phyloP scores from a whole-genome alignment of 2,329 filamentous ascomycete genomes.

The Penicillium verrucosum region DNA sequence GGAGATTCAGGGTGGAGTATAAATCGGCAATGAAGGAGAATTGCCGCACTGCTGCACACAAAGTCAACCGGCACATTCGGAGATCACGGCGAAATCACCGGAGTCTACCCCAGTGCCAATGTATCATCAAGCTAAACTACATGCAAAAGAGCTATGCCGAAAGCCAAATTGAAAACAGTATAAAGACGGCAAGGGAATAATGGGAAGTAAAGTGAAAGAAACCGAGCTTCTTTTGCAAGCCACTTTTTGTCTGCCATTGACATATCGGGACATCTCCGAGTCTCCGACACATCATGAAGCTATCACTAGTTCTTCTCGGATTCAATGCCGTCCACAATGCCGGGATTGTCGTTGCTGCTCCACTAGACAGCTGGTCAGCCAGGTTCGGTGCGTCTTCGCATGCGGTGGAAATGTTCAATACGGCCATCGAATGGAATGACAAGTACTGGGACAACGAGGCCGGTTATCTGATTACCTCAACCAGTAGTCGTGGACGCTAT shows the following conservation, averaged over 20 bases:
- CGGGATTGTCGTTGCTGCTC: not conserved
- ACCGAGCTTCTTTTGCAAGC: not conserved
- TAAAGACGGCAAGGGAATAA: not conserved
- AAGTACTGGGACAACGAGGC: constrained; percentile 15
- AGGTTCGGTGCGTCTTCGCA: not conserved
- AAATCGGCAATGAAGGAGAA: not conserved
- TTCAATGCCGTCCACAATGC: not conserved
- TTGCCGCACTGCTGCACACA: not conserved
- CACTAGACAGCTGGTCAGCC: not conserved
- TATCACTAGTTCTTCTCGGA: not conserved
- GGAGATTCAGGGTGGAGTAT: not conserved
- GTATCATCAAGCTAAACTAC: not conserved
- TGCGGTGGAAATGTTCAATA: constrained; percentile 16
- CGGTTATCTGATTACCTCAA: constrained; percentile 15
- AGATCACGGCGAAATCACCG: not conserved
- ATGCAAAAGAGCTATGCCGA: not conserved
- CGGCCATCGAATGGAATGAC: constrained; percentile 20
- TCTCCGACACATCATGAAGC: not conserved
- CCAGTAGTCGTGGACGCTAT: constrained; percentile 12
- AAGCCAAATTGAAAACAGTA: not conserved
- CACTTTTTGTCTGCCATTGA: not conserved
- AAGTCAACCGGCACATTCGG: not conserved
- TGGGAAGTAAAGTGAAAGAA: not conserved
- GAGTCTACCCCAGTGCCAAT: not conserved
- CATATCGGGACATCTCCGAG: not conserved